Percentiles rank a stretch among this genome's conserved stretches.
Conservation (phyloP, 2,329 filamentous ascomycete species). For the Pseudocercospora ulei region DNA sequence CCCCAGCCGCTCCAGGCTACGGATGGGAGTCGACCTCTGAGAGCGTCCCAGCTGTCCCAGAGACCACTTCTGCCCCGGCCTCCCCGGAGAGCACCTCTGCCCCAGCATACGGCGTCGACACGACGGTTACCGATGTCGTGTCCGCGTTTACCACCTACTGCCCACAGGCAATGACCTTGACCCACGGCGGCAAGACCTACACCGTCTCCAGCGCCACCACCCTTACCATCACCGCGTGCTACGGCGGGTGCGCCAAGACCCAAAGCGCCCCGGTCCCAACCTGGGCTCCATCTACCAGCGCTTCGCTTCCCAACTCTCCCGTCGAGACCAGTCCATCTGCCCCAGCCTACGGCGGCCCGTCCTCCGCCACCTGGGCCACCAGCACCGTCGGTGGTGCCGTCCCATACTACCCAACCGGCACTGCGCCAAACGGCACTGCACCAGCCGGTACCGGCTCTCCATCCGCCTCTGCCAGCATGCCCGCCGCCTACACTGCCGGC, state of each 20-base stretch:
- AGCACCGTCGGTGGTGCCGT: slow-evolving; percentile 3
- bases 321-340: slow-evolving; percentile 4
- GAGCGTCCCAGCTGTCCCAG: slow-evolving; percentile 1
- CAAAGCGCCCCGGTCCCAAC: slow-evolving; percentile 7
- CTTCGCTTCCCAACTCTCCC: slow-evolving; percentile 8
- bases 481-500: slow-evolving; percentile 21
- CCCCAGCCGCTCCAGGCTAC: background rate
- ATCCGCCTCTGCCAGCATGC: slow-evolving; percentile 12
- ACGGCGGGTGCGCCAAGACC: slow-evolving; percentile 29
- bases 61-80: slow-evolving; percentile 9
- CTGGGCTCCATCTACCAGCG: slow-evolving; percentile 4
- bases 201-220: slow-evolving; percentile 25
- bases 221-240: slow-evolving; percentile 26
- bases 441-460: slow-evolving; percentile 15
- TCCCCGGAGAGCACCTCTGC: background rate
- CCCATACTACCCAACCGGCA: slow-evolving; percentile 16
- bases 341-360: slow-evolving; percentile 11
- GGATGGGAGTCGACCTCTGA: background rate
- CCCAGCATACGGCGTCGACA: slow-evolving; percentile 5
- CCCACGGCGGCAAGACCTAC: slow-evolving; percentile 26
- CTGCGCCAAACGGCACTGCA: slow-evolving; percentile 14
- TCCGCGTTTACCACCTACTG: slow-evolving; percentile 25
- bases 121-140: slow-evolving; percentile 21
- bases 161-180: slow-evolving; percentile 25
- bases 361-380: slow-evolving; percentile 2